Evolutionary conservation across 1,284 basidiomycete species (phyloP).

Genomic region (Puccinia hordei): DNA sequence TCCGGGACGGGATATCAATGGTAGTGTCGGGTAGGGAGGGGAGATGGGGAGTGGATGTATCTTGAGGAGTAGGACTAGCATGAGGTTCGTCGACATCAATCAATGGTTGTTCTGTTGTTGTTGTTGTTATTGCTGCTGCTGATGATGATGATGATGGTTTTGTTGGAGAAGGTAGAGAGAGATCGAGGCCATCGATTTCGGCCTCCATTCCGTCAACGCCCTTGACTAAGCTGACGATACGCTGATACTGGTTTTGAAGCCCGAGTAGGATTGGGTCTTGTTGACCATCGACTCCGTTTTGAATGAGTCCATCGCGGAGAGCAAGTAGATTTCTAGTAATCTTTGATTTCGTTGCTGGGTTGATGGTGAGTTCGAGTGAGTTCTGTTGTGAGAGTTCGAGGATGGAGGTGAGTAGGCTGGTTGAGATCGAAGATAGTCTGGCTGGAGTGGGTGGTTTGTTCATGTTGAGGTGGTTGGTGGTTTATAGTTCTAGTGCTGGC

Average conservation of each 20-base stretch:
- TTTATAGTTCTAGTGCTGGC: too few relatives aligned
- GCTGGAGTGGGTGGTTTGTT: conserved; percentile 34
- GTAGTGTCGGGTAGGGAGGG: not conserved
- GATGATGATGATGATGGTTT: not conserved
- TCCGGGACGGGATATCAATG: conserved; percentile 17
- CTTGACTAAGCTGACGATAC: conserved; percentile 30
- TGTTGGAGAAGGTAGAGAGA: conserved; percentile 4
- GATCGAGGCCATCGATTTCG: conserved; percentile 27
- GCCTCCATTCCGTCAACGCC: conserved; percentile 31
- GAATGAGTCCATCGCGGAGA: conserved; percentile 31
- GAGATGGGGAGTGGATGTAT: too few relatives aligned
- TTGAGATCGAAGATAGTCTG: conserved; percentile 43
- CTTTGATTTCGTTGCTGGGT: conserved; percentile 20
- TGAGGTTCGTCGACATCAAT: conserved; percentile 31
- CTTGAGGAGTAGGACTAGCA: not conserved
- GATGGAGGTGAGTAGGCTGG: conserved; percentile 30
- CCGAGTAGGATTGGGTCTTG: conserved; percentile 37
- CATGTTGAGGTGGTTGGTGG: not conserved
- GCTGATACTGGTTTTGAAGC: conserved; percentile 29
- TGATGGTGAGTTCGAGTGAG: conserved; percentile 12
- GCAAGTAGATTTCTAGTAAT: conserved; percentile 23
- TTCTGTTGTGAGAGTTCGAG: conserved; percentile 38
- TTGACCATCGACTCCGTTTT: conserved; percentile 11
- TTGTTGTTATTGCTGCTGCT: too few relatives aligned
- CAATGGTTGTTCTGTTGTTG: conserved; percentile 4